Percentiles rank a stretch among this genome's conserved stretches.
These are phyloP conservation scores for Sarocladium kiliense DNA, from an alignment of 2,329 filamentous ascomycete species.

Conservation along the genomic window DNA sequence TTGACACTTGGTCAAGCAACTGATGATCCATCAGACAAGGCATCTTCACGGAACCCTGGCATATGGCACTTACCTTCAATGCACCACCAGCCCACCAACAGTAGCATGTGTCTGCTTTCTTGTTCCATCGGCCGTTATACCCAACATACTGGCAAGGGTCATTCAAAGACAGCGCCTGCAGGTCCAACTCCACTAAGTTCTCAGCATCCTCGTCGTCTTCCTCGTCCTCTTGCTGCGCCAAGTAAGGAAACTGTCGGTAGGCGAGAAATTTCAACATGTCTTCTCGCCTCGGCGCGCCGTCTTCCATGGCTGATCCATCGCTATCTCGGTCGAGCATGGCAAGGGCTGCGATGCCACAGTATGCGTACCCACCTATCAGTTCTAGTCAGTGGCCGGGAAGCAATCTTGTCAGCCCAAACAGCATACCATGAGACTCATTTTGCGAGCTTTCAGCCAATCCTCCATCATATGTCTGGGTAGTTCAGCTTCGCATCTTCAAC, in stretches of 20 bases:
- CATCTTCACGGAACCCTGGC: neutral
- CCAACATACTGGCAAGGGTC: conserved; percentile 51
- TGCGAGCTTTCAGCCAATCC: conserved; percentile 74
- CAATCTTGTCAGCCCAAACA: conserved; percentile 17
- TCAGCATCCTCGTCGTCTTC: conserved; percentile 39
- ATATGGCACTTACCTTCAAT: conserved; percentile 30
- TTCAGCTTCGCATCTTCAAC: neutral
- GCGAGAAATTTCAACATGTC: conserved; percentile 51
- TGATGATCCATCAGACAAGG: conserved; percentile 31
- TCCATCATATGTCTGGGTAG: conserved; percentile 70
- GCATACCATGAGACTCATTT: conserved; percentile 75
- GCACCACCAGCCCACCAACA: conserved; percentile 84
- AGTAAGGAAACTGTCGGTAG: conserved; percentile 58
- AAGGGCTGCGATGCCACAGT: conserved; percentile 77
- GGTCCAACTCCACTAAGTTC: conserved; percentile 27
- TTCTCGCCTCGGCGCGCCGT: conserved; percentile 27
- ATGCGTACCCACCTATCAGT: conserved; percentile 75
- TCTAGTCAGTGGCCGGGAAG: neutral
- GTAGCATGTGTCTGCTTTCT: conserved; percentile 92
- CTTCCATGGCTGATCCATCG: conserved; percentile 24
- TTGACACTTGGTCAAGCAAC: neutral
- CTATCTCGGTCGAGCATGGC: conserved; percentile 61
- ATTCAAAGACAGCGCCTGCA: conserved; percentile 29
- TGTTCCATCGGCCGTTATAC: conserved; percentile 88
- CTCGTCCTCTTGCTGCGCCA: conserved; percentile 39